Evolutionary conservation across 2,329 filamentous ascomycete genomes (phyloP).

Genomic region (Botrytis sinoallii): DNA sequence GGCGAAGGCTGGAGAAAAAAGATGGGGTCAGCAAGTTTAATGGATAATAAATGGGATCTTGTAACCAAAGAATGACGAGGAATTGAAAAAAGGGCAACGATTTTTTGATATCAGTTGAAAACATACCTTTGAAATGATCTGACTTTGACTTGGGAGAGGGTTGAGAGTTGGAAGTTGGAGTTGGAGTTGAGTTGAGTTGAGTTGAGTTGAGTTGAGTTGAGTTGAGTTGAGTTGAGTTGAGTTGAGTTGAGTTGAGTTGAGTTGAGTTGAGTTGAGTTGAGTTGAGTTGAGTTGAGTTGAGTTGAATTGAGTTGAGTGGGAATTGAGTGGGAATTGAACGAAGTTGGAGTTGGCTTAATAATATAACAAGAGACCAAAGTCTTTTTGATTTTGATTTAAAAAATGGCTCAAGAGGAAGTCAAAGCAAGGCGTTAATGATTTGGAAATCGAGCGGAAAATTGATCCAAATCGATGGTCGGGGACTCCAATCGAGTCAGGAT

Average conservation of each 20-base stretch:
- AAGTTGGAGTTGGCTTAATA: background rate
- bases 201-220: no score
- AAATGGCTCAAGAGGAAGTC: background rate
- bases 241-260: background rate
- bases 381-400: background rate
- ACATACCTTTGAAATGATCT: background rate
- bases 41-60: background rate
- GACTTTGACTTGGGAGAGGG: background rate
- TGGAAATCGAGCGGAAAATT: background rate
- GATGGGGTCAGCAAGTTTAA: constrained; percentile 1
- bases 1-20: constrained; percentile 5
- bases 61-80: no score
- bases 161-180: background rate
- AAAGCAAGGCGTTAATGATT: background rate
- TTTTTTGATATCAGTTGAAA: background rate
- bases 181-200: background rate
- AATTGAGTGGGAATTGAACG: no score
- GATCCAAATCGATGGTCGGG: no score
- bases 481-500: background rate
- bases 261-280: no score
- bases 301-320: background rate
- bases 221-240: no score
- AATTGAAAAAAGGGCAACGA: background rate
- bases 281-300: no score
- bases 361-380: background rate